phyloP scores from a whole-genome alignment of 2,329 filamentous ascomycete genomes.

The Trichoderma arundinaceum region DNA sequence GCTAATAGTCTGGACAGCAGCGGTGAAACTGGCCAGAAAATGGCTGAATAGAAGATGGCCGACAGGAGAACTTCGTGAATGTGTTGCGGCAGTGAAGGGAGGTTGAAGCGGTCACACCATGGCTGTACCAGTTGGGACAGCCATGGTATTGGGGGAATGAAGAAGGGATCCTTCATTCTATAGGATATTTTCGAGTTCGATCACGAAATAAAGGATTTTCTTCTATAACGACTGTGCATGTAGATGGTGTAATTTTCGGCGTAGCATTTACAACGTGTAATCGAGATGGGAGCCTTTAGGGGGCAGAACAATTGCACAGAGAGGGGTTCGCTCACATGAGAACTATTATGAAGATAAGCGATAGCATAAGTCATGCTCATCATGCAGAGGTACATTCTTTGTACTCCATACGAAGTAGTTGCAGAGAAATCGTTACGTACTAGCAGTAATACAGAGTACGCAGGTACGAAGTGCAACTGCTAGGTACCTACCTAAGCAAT shows the following conservation, averaged over 20 bases:
- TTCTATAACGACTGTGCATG: neutral
- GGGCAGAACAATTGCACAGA: slow-evolving; percentile 6
- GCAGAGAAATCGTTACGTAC: too few relatives aligned
- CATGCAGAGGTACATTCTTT: neutral
- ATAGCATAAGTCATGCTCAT: slow-evolving; percentile 14
- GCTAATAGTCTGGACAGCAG: slow-evolving; percentile 66
- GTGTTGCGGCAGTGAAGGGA: slow-evolving; percentile 74
- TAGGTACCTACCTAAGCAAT: too few relatives aligned
- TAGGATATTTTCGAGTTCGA: neutral
- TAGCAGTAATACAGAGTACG: too few relatives aligned
- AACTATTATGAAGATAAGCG: slow-evolving; percentile 18
- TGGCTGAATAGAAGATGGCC: slow-evolving; percentile 70
- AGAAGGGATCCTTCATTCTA: slow-evolving; percentile 75
- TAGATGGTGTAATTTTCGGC: neutral
- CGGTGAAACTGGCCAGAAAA: slow-evolving; percentile 71
- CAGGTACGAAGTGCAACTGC: too few relatives aligned
- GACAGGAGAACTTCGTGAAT: slow-evolving; percentile 76
- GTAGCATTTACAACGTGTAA: neutral
- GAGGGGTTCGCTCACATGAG: slow-evolving; percentile 20
- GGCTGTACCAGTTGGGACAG: slow-evolving; percentile 64
- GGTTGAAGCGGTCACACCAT: slow-evolving; percentile 63
- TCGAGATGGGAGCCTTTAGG: neutral
- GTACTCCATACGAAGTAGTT: neutral
- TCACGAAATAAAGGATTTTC: neutral
- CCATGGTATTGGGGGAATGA: slow-evolving; percentile 64